Percentiles rank a stretch among this genome's conserved stretches.
Evolutionary conservation across 345 rosid species (phyloP).

Genomic region (Gynandropsis gynandra): DNA sequence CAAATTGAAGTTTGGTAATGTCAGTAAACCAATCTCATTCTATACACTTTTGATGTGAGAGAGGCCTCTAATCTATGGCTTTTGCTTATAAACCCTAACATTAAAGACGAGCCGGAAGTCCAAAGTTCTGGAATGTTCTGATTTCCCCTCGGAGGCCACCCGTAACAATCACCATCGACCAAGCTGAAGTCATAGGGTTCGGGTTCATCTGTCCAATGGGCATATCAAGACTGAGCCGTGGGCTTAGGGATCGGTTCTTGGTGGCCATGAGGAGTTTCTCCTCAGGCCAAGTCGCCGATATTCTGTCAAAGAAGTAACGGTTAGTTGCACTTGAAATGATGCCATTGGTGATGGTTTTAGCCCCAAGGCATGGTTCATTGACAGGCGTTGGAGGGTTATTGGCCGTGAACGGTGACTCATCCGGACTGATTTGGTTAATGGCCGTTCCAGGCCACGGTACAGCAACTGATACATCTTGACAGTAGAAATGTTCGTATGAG

Average conservation of each 20-base stretch:
- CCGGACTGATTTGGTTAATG: constrained; percentile 37
- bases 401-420: constrained; percentile 50
- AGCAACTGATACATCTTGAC: constrained; percentile 84
- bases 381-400: constrained; percentile 84
- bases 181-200: constrained; percentile 43
- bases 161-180: constrained; percentile 85
- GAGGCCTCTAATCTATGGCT: background rate
- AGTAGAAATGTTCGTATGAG: constrained; percentile 80
- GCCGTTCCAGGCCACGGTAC: constrained; percentile 81
- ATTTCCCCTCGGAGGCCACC: constrained; percentile 87
- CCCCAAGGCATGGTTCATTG: constrained; percentile 42
- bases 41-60: constrained; percentile 37
- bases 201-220: constrained; percentile 36
- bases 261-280: constrained; percentile 50
- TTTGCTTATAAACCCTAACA: constrained; percentile 11
- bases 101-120: constrained; percentile 66
- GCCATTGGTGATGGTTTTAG: constrained; percentile 49
- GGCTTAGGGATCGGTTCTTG: constrained; percentile 46
- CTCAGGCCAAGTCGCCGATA: constrained; percentile 90
- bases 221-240: constrained; percentile 43
- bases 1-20: no score
- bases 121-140: constrained; percentile 81
- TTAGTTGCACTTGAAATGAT: constrained; percentile 74
- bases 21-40: constrained; percentile 37
- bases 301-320: constrained; percentile 78